Conservation (phyloP, 2,329 filamentous ascomycete species). For the Hymenoscyphus repandus region DNA sequence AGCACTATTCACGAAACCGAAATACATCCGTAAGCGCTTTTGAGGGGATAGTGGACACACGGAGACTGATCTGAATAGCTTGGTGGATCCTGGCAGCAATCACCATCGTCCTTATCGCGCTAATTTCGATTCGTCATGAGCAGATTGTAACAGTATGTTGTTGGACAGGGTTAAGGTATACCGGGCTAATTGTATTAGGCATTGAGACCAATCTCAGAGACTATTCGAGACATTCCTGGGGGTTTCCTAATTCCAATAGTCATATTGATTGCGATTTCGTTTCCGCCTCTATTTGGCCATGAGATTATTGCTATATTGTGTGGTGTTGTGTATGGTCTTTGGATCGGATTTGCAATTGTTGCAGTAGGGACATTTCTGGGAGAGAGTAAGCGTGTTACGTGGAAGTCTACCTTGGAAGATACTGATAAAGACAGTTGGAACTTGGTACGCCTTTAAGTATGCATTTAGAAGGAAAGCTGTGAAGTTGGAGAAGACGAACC, state of each 20-base stretch:
- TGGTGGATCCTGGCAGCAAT: conserved; percentile 30
- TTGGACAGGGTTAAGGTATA: no score
- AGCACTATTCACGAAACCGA: conserved; percentile 31
- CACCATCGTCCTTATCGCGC: conserved; percentile 28
- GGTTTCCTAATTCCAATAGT: conserved; percentile 38
- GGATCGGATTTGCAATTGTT: conserved; percentile 38
- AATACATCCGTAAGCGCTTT: conserved; percentile 30
- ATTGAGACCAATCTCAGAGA: conserved; percentile 34
- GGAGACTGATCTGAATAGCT: conserved; percentile 15
- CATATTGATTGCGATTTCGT: conserved; percentile 37
- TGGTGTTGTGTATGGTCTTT: conserved; percentile 38
- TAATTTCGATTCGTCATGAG: conserved; percentile 36
- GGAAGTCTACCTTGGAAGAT: neutral
- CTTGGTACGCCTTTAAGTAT: conserved; percentile 39
- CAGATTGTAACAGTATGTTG: conserved; percentile 33
- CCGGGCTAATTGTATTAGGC: conserved; percentile 16
- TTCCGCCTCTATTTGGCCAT: conserved; percentile 39
- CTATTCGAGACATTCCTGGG: conserved; percentile 34
- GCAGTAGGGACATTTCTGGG: conserved; percentile 38
- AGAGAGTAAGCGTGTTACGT: conserved; percentile 29
- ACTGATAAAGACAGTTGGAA: conserved; percentile 23
- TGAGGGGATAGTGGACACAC: neutral
- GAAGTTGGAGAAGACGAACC: conserved; percentile 37
- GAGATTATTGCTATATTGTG: conserved; percentile 38
- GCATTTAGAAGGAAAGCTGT: conserved; percentile 33